Conservation (phyloP, 805 yeast species). For the Metschnikowia continentalis region DNA sequence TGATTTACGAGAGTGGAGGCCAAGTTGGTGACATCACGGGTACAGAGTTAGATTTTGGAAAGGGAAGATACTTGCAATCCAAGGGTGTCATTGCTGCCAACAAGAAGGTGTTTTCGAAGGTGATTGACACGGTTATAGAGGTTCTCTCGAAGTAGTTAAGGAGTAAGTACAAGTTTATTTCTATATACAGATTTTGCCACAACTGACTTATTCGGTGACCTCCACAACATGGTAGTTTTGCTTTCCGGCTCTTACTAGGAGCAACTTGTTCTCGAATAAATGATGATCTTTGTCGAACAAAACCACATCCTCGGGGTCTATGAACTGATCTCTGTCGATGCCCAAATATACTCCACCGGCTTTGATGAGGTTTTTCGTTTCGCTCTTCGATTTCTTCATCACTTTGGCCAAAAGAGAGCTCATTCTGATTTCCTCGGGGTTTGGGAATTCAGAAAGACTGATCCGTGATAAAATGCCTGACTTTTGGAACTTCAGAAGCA, state of each 20-base stretch:
- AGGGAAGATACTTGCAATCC: conserved; percentile 75
- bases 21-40: conserved; percentile 82
- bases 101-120: conserved; percentile 42
- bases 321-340: conserved; percentile 46
- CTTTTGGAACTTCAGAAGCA: conserved; percentile 51
- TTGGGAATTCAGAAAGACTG: conserved; percentile 22
- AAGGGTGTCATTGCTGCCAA: conserved; percentile 92
- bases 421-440: conserved; percentile 39
- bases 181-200: conserved; percentile 5
- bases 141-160: conserved; percentile 16
- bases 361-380: conserved; percentile 56
- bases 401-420: conserved; percentile 50
- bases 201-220: conserved; percentile 8
- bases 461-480: conserved; percentile 52
- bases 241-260: conserved; percentile 75
- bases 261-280: conserved; percentile 54
- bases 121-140: conserved; percentile 44
- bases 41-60: conserved; percentile 69
- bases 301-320: conserved; percentile 46
- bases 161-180: background rate
- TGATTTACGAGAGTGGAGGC: conserved; percentile 90
- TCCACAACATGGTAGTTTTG: conserved; percentile 52
- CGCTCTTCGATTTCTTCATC: conserved; percentile 49
- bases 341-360: conserved; percentile 78
- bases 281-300: conserved; percentile 44